Base-by-base conservation (phyloP, 176 grass and related monocot genomes). In the Triticum urartu region DNA sequence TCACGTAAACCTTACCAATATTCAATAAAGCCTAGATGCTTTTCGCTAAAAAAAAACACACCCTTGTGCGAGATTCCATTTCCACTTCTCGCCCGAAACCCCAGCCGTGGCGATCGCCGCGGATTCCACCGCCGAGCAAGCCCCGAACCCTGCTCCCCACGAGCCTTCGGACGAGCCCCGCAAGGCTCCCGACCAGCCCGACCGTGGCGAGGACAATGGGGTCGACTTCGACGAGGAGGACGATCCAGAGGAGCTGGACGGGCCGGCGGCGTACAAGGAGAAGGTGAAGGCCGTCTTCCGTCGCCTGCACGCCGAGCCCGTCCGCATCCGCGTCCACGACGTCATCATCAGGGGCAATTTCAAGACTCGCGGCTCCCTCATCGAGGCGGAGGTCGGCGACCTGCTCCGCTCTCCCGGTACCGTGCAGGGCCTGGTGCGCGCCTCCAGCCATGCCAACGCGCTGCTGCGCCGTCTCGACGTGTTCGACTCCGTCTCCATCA, bases 321-420 rank as follows among this genome's bases (percentile, higher is more conserved):
- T 97, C 28, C 14, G 85, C 48, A 79, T 94, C 45, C 72, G 88
- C 64, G 90, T 94, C 68, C 90, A 94, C 47, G 90, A 94, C 6
- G 58, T 94, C 80, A 68, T 84, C 83, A 92, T 97, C 72, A 64
- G 83, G 77, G 95, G 90, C 1, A 97, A 97, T 25, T 34, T 81
- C 84, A 97, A 86, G 84, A 92, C 95, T 61, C 90, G 88, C 81
- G 86, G 84, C 9, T 71, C 72, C 12, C 68, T 94, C 70, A 97
- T 97, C 81, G 90, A 97, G 88, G 95, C 92, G 14, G 95, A 94
- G 84, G 89, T 92, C 25, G 30, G 56, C n/a, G 90, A 91, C 72
- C 87, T 88, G 59, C 87, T 97, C 82, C 81, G 79, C 62, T 81
- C 75, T 1, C 83, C 84, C 25, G 72, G 42, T 26, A 91, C 95